These are phyloP conservation scores for Yamadazyma conglobata DNA, from an alignment of 1,139 yeast genomes.

Conservation along the genomic window DNA sequence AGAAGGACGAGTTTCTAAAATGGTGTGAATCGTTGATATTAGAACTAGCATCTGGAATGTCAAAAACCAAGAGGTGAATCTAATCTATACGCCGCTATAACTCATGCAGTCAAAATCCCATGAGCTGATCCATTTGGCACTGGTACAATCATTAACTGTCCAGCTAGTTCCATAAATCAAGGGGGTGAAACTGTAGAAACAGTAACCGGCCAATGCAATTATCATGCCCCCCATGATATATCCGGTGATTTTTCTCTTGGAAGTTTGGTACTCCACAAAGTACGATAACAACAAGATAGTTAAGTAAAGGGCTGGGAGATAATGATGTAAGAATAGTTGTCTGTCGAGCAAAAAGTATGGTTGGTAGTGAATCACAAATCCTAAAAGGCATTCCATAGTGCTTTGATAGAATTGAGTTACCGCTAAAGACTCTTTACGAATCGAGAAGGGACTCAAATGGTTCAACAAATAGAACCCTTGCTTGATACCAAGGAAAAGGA, in stretches of 20 bases:
- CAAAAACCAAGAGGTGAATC: conserved; percentile 25
- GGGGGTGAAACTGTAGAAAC: conserved; percentile 26
- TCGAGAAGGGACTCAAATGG: conserved; percentile 32
- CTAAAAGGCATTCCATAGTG: conserved; percentile 26
- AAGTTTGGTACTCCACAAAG: conserved; percentile 28
- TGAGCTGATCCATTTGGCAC: conserved; percentile 27
- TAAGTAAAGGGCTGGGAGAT: conserved; percentile 36
- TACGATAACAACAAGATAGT: conserved; percentile 30
- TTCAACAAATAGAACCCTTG: conserved; percentile 20
- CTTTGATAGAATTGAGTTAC: conserved; percentile 19
- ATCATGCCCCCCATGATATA: conserved; percentile 16
- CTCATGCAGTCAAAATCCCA: conserved; percentile 37
- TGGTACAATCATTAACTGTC: conserved; percentile 26
- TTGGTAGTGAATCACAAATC: conserved; percentile 34
- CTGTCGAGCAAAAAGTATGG: conserved; percentile 34
- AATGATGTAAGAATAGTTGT: conserved; percentile 38
- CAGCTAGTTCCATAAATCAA: conserved; percentile 35
- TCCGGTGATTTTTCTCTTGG: conserved; percentile 19
- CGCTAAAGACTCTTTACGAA: conserved; percentile 15
- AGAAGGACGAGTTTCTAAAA: conserved; percentile 61
- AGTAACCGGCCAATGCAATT: conserved; percentile 12
- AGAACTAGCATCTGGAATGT: conserved; percentile 56
- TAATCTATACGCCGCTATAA: conserved; percentile 1
- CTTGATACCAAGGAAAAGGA: conserved; percentile 19
- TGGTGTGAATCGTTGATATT: conserved; percentile 70